Percentiles rank a stretch among this genome's conserved stretches.
phyloP scores from a whole-genome alignment of 805 yeast genomes.

The Helenozyma baotianmanensis region DNA sequence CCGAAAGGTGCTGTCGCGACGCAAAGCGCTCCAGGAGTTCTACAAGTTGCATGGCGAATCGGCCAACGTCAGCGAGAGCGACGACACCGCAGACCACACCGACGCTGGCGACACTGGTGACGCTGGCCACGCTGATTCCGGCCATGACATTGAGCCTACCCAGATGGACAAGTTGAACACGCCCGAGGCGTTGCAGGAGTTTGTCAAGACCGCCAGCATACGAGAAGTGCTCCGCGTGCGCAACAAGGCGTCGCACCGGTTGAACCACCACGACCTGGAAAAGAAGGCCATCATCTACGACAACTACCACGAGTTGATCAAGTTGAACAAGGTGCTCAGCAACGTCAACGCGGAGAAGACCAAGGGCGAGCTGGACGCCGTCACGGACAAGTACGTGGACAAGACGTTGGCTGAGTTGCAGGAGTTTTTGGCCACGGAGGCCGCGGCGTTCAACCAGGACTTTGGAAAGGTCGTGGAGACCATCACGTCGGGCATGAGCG shows the following conservation, averaged over 20 bases:
- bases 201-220: slow-evolving; percentile 7
- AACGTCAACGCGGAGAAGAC: slow-evolving; percentile 8
- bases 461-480: slow-evolving; percentile 9
- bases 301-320: slow-evolving; percentile 69
- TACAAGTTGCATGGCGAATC: slow-evolving; percentile 19
- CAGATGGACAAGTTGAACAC: slow-evolving; percentile 2
- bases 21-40: slow-evolving; percentile 41
- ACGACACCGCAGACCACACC: neutral
- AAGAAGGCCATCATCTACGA: slow-evolving; percentile 71
- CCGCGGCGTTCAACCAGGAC: slow-evolving; percentile 14
- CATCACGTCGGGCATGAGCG: slow-evolving; percentile 4
- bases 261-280: slow-evolving; percentile 52
- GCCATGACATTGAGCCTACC: neutral
- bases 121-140: neutral
- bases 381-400: slow-evolving; percentile 8
- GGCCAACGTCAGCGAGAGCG: neutral
- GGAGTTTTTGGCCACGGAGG: slow-evolving; percentile 7
- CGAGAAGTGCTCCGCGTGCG: slow-evolving; percentile 11
- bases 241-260: slow-evolving; percentile 28
- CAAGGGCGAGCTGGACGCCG: neutral
- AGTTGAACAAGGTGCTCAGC: slow-evolving; percentile 53
- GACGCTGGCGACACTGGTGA: too few species aligned
- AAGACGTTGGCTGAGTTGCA: slow-evolving; percentile 6
- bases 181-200: slow-evolving; percentile 6
- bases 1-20: slow-evolving; percentile 34